Evolutionary conservation across 495 filamentous ascomycete species (phyloP).

Genomic region (Penicillium flavigenum): DNA sequence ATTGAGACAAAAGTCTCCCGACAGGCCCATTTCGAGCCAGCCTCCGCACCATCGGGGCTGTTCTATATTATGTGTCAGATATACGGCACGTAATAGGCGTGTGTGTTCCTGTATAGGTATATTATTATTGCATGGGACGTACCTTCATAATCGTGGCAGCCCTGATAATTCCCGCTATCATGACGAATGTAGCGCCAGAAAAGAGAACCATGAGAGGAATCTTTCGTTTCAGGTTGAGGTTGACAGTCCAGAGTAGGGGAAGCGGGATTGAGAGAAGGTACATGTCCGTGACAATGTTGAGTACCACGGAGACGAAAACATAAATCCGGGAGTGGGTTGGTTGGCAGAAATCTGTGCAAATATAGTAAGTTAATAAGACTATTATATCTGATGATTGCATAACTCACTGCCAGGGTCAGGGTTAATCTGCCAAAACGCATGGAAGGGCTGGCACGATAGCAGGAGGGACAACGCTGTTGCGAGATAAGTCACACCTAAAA

Average conservation of each 20-base stretch:
- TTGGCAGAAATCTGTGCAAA: conserved; percentile 34
- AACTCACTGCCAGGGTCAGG: conserved; percentile 51
- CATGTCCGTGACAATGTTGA: conserved; percentile 51
- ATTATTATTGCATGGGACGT: conserved; percentile 12
- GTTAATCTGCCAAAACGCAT: conserved; percentile 52
- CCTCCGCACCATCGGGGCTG: conserved; percentile 36
- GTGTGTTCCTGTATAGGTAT: neutral
- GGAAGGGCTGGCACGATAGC: conserved; percentile 47
- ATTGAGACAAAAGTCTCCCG: conserved; percentile 59
- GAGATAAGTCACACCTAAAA: conserved; percentile 47
- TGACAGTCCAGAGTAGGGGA: conserved; percentile 51
- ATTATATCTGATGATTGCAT: neutral
- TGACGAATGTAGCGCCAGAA: conserved; percentile 55
- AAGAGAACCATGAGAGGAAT: conserved; percentile 52
- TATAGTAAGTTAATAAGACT: conserved; percentile 5
- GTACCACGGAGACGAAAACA: conserved; percentile 39
- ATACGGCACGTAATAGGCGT: neutral
- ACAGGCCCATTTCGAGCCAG: conserved; percentile 56
- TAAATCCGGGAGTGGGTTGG: conserved; percentile 37
- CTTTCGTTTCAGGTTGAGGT: conserved; percentile 46
- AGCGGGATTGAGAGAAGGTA: conserved; percentile 54
- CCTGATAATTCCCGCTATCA: conserved; percentile 55
- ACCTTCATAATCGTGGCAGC: conserved; percentile 51
- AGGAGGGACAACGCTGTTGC: conserved; percentile 47
- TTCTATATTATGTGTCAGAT: conserved; percentile 12